Conservation (phyloP, 2,329 filamentous ascomycete genomes). For the Penicillium concentricum region DNA sequence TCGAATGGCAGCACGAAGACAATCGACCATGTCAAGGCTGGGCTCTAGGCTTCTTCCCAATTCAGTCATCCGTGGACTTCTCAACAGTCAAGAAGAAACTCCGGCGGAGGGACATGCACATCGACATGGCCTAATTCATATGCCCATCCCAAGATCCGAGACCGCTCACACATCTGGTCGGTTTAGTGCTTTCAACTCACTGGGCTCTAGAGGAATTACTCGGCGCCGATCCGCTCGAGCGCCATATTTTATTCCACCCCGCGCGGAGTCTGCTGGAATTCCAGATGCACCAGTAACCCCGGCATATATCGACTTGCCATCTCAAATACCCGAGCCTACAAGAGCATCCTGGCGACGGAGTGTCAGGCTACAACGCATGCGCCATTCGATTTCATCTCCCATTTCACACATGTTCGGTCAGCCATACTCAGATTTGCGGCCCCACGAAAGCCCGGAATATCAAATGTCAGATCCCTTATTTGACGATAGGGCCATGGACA, state of each 20-base stretch:
- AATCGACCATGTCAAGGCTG: conserved; percentile 50
- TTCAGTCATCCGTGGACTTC: conserved; percentile 44
- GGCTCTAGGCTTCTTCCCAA: conserved; percentile 50
- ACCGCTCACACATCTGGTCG: conserved; percentile 34
- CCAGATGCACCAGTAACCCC: conserved; percentile 31
- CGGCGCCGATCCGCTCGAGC: conserved; percentile 41
- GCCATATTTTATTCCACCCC: conserved; percentile 40
- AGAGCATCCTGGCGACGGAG: conserved; percentile 42
- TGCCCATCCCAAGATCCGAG: conserved; percentile 37
- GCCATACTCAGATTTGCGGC: conserved; percentile 26
- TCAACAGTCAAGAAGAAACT: conserved; percentile 48
- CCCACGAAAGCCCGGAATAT: conserved; percentile 28
- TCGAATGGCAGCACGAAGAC: conserved; percentile 40
- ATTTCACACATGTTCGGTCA: conserved; percentile 48
- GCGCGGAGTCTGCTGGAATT: conserved; percentile 32
- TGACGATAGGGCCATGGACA: conserved; percentile 36
- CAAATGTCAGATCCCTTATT: conserved; percentile 29
- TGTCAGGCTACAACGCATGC: conserved; percentile 43
- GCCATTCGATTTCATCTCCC: conserved; percentile 44
- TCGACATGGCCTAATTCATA: conserved; percentile 43
- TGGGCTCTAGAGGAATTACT: conserved; percentile 40
- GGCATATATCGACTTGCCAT: conserved; percentile 28
- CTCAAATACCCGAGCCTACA: conserved; percentile 27
- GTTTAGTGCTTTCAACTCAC: conserved; percentile 42
- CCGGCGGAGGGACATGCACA: conserved; percentile 46